Evolutionary conservation across 2,329 filamentous ascomycete genomes (phyloP), one percentile per base, ranked within the genome.

Genomic region (Colletotrichum limetticola): DNA sequence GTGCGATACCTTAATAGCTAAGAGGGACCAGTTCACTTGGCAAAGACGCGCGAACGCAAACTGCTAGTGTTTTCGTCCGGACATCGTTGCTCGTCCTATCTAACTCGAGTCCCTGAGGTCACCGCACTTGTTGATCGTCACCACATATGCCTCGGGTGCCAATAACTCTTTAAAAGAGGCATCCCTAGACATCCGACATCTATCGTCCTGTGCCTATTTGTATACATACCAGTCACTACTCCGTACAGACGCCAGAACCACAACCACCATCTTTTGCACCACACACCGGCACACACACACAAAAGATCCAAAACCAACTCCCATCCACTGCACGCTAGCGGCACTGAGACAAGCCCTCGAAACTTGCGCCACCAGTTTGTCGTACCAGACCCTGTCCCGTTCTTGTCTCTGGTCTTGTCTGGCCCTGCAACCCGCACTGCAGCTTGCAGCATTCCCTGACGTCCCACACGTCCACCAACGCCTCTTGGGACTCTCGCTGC

Each of bases 261-360:
- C 16, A 42, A 42, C 16, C 52, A 32, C 42, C 42, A 49, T 22
- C 42, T 49, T 9, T 49, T 49, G 16, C 42, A 49, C 19, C 42
- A n/a, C 42, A 49, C 42, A 35, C 42, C 1, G 19, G 19, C 42
- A n/a, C 7, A 22, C 42, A 22, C 42, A 57, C 46, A 35, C 26
- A 46, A 55, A 49, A 63, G 37, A 65, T 57, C 67, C 53, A 49
- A 66, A 42, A 59, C 53, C 55, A 24, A 46, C 55, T 26, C 49
- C 8, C 8, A 49, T 57, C 59, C 59, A 65, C 66, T 35, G 59
- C 52, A 22, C 62, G 37, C 68, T 60, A 53, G 68, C 55, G 55
- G 62, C 62, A 70, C 62, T 66, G 68, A 66, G 61, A 70, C 68
- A 66, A 66, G 53, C 62, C 30, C 56, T 70, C 62, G 61, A 60